Base-by-base conservation (phyloP, 2,329 filamentous ascomycete species). In the Pseudogymnoascus sp. region DNA sequence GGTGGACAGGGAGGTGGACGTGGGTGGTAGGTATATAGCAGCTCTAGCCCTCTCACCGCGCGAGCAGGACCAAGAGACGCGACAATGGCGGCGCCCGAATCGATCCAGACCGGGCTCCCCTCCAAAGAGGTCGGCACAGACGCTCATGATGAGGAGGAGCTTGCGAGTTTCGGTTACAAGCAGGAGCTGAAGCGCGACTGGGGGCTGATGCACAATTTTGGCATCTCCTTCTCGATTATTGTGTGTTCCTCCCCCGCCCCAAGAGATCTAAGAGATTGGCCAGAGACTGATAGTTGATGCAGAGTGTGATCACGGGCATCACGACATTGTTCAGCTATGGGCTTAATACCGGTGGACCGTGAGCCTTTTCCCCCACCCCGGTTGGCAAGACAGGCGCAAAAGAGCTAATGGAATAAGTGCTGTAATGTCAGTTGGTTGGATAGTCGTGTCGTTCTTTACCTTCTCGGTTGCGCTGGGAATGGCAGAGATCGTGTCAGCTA, bases 141-240 rank as follows among this genome's bases (percentile, higher is more conserved):
- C 7, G 56, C 56, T 1, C 31, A 40, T n/a, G 82, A 84, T 70
- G 81, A 83, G 69, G 74, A 77, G 62, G 78, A 77, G 14, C 72
- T 84, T 61, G 81, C 80, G 3, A 77, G 82, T 66, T 77, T 85
- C 67, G 84, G 84, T 1, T 86, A 86, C 71, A 81, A 83, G 70
- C 83, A 85, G 65, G 82, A 84, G 67, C 71, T 85, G 66, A 77
- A 78, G 37, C 76, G 83, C 59, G 81, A 84, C 70, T 85, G 83
- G 83, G 79, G 80, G 4, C 68, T 85, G 64, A 73, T 80, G 61
- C 83, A 85, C 68, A 85, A 85, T 69, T 85, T 85, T 73, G 83
- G 83, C 28, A 81, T 85, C 5, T 84, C 82, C 0, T 85, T 85
- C 70, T 83, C 81, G 5, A 85, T 85, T 67, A 85, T 85, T 69